Base-by-base conservation (phyloP, 2,329 filamentous ascomycete genomes). In the Aspergillus brasiliensis region DNA sequence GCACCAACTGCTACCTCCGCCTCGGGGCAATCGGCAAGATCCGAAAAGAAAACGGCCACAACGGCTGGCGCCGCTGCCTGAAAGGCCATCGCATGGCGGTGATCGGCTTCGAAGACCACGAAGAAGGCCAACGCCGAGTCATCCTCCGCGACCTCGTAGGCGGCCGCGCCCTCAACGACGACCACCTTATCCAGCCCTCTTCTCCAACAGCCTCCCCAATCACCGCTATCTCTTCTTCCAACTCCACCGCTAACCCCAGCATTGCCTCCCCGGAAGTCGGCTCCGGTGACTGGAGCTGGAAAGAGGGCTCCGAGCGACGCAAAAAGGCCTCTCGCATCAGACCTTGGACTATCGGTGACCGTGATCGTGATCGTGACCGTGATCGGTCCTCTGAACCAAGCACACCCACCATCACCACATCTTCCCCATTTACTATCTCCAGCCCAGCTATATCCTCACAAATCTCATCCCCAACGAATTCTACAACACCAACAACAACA, bases 21-120 rank as follows among this genome's bases (percentile, higher is more conserved):
- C 82, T 93, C 7, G 84, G 90, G 1, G 77, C 81, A 2, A 83
- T 83, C 0, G 83, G 85, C 8, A 86, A 86, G 48, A 88, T 97
- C 62, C 87, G 86, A 57, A 79, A 81, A 17, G 89, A 93, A 62
- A 92, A 97, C 65, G 92, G 93, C 0, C 82, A 87, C 4, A 83
- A 82, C 10, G 93, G 93, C 3, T 97, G 94, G 94, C 84, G 92
- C 10, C 84, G 92, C 51, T 98, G 94, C 72, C 82, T 88, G 0
- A 82, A 84, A 44, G 90, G 90, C 5, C 94, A 98, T 71, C 86
- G 93, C 31, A 97, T 97, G 92, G 86, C 88, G 0, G 80, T 96
- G 10, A 81, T 96, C 10, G 88, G 87, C 0, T 97, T 94, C 70
- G 83, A 89, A 60, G 88, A 91, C 57, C 82, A 83, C 31, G 83